Evolutionary conservation across 805 yeast species (phyloP).

Genomic region (Nakazawaea pomicola): DNA sequence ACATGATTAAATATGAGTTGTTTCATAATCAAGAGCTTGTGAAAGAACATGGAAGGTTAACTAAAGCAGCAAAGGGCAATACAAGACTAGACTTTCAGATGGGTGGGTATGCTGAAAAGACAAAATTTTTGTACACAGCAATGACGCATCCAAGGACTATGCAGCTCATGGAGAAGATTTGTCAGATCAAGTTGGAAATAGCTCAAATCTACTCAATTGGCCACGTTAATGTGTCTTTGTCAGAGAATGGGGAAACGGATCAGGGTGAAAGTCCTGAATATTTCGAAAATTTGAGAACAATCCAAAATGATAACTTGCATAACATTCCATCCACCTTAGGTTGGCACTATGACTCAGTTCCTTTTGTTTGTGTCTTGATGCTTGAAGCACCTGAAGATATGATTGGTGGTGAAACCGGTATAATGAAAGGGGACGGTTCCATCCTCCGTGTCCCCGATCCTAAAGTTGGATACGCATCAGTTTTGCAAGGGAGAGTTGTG

Average conservation of each 20-base stretch:
- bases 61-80: slow-evolving; percentile 23
- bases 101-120: slow-evolving; percentile 40
- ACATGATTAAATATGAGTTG: slow-evolving; percentile 48
- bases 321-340: slow-evolving; percentile 41
- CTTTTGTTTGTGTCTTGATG: slow-evolving; percentile 46
- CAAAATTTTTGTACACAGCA: slow-evolving; percentile 43
- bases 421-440: slow-evolving; percentile 35
- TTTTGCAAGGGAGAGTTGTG: slow-evolving; percentile 42
- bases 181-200: slow-evolving; percentile 40
- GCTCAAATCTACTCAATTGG: slow-evolving; percentile 43
- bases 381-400: slow-evolving; percentile 38
- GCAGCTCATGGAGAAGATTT: slow-evolving; percentile 39
- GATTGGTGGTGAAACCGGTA: slow-evolving; percentile 48
- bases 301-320: slow-evolving; percentile 22
- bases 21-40: slow-evolving; percentile 35
- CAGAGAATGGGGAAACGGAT: slow-evolving; percentile 19
- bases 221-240: slow-evolving; percentile 42
- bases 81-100: slow-evolving; percentile 38
- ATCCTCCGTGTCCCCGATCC: slow-evolving; percentile 33
- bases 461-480: slow-evolving; percentile 38
- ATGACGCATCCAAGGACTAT: slow-evolving; percentile 47
- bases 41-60: slow-evolving; percentile 34
- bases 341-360: slow-evolving; percentile 42
- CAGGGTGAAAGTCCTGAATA: slow-evolving; percentile 5
- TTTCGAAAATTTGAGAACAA: slow-evolving; percentile 14